Evolutionary conservation across 306 rosid species (phyloP), one percentile per base, ranked within the genome.

Genomic region (Begonia fuchsioides): DNA sequence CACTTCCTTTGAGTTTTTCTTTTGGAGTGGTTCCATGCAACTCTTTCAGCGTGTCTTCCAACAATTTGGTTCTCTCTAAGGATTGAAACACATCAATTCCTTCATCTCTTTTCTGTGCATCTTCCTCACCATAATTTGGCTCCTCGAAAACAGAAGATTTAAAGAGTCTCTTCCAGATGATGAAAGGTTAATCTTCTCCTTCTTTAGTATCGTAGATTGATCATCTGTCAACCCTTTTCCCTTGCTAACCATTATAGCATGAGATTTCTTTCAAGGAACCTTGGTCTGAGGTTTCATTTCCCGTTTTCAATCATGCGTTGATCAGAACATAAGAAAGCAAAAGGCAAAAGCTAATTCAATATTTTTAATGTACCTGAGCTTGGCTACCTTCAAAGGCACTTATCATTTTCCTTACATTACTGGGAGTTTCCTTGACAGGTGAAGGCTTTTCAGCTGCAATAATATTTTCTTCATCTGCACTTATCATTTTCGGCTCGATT

Each of bases 371-470:
- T 84, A 90, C 98, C 95, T 81, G 80, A 65, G 77, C 56, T 13
- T 63, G 49, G 52, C 73, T 68, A 70, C 67, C 57, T 77, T 85
- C 98, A 56, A 81, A 81, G 57, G 87, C 83, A 56, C 73, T 76
- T 26, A 85, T 69, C 83, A 81, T 80, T 52, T 71, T 75, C 77
- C 44, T 75, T 44, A 90, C 87, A 15, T 59, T 78, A 68, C 73
- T 75, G 13, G 82, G 72, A 61, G 66, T 50, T 60, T 55, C 79
- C 53, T 63, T 40, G 9, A 9, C 43, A 6, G 47, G 54, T 26
- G 14, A 49, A 32, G 19, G 54, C 66, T 50, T 58, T 50, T 64
- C 56, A 11, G 59, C 67, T 19, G 40, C 11, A 38, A 11, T 44
- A 20, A 45, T 13, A 19, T 13, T 45, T 15, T 43, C 64, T 54